phyloP scores from a whole-genome alignment of 2,329 filamentous ascomycete species.

The Alternaria novae-zelandiae region DNA sequence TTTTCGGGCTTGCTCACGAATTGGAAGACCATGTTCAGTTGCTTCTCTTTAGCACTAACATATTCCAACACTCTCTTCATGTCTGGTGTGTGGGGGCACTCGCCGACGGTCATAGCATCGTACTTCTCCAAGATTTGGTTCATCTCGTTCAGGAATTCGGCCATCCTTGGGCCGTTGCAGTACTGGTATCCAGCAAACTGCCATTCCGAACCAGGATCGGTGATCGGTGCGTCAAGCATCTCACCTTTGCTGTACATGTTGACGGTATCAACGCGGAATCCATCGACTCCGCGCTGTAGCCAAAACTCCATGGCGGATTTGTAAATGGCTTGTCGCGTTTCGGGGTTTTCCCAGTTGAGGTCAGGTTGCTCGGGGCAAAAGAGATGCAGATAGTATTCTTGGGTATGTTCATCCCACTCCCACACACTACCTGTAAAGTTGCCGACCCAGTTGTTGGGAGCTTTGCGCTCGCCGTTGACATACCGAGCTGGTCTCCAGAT shows the following conservation, averaged over 20 bases:
- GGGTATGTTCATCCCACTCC: slow-evolving; percentile 74
- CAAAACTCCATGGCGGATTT: slow-evolving; percentile 75
- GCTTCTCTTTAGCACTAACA: slow-evolving; percentile 63
- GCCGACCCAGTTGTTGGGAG: slow-evolving; percentile 78
- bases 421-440: slow-evolving; percentile 68
- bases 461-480: slow-evolving; percentile 65
- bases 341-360: slow-evolving; percentile 81
- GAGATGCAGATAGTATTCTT: slow-evolving; percentile 76
- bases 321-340: slow-evolving; percentile 72
- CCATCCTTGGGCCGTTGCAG: slow-evolving; percentile 72
- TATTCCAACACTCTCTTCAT: slow-evolving; percentile 64
- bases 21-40: slow-evolving; percentile 72
- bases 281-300: slow-evolving; percentile 71
- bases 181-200: slow-evolving; percentile 57
- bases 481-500: slow-evolving; percentile 59
- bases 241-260: slow-evolving; percentile 48
- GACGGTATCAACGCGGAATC: slow-evolving; percentile 51
- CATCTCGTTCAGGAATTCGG: slow-evolving; percentile 73
- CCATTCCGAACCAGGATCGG: slow-evolving; percentile 39
- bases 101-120: slow-evolving; percentile 73
- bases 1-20: slow-evolving; percentile 41
- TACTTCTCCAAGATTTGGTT: slow-evolving; percentile 64
- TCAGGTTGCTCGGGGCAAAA: slow-evolving; percentile 81
- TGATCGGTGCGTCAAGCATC: slow-evolving; percentile 42
- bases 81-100: slow-evolving; percentile 69